Evolutionary conservation across 2,329 filamentous ascomycete genomes (phyloP).

Genomic region (Aureobasidium musti): DNA sequence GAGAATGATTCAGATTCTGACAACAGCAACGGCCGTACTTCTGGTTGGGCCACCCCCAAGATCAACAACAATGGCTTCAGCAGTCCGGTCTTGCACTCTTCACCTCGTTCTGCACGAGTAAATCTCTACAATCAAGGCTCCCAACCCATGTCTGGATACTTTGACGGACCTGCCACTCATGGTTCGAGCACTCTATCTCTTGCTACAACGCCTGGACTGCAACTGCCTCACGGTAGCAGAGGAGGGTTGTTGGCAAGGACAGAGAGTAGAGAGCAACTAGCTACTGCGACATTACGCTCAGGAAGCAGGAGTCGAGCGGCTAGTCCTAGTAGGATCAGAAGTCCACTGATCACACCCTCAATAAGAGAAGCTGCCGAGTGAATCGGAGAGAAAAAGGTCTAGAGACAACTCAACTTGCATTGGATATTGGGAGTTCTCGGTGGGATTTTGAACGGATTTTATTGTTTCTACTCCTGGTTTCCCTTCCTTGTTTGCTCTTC

Average conservation of each 20-base stretch:
- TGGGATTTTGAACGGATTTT: neutral
- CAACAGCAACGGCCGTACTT: conserved; percentile 60
- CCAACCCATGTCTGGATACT: neutral
- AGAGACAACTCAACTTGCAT: neutral
- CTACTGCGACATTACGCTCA: conserved; percentile 53
- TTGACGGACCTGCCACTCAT: conserved; percentile 2
- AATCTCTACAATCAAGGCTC: conserved; percentile 38
- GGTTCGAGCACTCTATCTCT: neutral
- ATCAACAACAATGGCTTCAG: conserved; percentile 44
- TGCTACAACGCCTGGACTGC: conserved; percentile 6
- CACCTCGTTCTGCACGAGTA: conserved; percentile 22
- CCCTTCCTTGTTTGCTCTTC: neutral
- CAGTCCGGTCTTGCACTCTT: conserved; percentile 28
- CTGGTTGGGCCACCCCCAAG: conserved; percentile 69
- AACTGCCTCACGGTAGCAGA: conserved; percentile 39
- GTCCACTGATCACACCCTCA: conserved; percentile 9
- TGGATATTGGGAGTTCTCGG: neutral
- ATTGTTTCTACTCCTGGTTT: too few species aligned
- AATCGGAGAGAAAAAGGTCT: too few species aligned
- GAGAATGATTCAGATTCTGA: conserved; percentile 22
- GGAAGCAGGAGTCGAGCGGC: conserved; percentile 52
- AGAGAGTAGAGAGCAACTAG: conserved; percentile 78
- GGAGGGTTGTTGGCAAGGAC: conserved; percentile 73
- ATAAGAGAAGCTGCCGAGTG: neutral
- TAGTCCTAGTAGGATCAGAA: conserved; percentile 47